Percentiles rank a stretch among this genome's conserved stretches.
Conservation (phyloP, 805 yeast genomes). For the Pichia sporocuriosa region DNA sequence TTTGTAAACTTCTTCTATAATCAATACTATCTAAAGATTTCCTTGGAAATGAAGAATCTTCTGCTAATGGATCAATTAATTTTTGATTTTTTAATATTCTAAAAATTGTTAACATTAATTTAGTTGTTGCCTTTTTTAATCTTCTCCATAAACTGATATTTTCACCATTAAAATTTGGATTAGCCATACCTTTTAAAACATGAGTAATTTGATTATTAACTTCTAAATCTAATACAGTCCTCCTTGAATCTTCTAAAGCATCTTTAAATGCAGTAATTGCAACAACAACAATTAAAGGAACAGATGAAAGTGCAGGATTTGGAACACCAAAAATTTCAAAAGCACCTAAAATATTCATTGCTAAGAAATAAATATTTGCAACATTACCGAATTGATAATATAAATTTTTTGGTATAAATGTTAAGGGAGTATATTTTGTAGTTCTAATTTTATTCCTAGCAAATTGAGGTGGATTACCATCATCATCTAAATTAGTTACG, state of each 20-base stretch:
- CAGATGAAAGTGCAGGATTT: conserved; percentile 65
- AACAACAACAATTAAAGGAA: conserved; percentile 75
- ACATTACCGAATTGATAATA: conserved; percentile 75
- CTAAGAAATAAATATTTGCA: conserved; percentile 84
- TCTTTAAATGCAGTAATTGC: conserved; percentile 69
- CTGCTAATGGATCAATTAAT: conserved; percentile 24
- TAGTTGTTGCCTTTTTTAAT: conserved; percentile 44
- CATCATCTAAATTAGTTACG: conserved; percentile 44
- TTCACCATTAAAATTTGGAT: conserved; percentile 58
- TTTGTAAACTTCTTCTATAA: conserved; percentile 25
- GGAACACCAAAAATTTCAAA: conserved; percentile 77
- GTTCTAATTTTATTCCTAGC: conserved; percentile 91
- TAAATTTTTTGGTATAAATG: conserved; percentile 83
- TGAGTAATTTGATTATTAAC: conserved; percentile 71
- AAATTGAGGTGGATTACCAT: conserved; percentile 54
- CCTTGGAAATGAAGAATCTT: conserved; percentile 15
- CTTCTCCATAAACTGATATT: conserved; percentile 62
- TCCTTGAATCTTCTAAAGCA: conserved; percentile 73
- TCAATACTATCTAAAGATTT: conserved; percentile 31
- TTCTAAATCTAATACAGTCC: conserved; percentile 66
- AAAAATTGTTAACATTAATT: conserved; percentile 12
- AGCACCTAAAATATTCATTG: conserved; percentile 72
- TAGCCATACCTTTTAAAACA: conserved; percentile 47
- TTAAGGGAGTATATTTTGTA: conserved; percentile 87
- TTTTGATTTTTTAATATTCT: conserved; percentile 21